Conservation (phyloP, 352 stramenopile genomes). For the Globisporangium mamillatum region DNA sequence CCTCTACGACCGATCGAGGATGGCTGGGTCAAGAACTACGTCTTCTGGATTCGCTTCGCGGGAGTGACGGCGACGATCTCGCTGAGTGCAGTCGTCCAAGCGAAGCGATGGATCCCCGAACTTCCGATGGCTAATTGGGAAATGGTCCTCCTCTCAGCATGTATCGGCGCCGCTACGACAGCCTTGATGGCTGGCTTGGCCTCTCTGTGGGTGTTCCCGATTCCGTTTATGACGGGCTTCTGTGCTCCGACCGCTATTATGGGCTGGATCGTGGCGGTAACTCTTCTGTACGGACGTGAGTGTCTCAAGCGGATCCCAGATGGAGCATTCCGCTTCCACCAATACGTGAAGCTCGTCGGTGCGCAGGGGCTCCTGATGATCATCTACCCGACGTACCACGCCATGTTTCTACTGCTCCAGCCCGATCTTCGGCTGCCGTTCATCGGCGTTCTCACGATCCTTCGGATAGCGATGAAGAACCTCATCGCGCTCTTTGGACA, state of each 20-base stretch:
- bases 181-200: background rate
- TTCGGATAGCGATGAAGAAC: background rate
- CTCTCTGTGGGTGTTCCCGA: background rate
- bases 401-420: background rate
- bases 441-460: background rate
- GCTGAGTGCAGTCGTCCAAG: background rate
- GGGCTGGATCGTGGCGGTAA: background rate
- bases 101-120: slow-evolving; percentile 1
- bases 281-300: background rate
- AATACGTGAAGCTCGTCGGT: background rate
- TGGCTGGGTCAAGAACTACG: background rate
- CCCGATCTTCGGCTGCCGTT: background rate
- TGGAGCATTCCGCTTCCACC: background rate
- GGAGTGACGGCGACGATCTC: background rate
- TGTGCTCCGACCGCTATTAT: background rate
- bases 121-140: background rate
- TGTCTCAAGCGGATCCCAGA: background rate
- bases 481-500: background rate
- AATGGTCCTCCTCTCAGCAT: background rate
- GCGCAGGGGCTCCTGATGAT: background rate
- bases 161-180: background rate
- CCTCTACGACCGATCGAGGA: background rate
- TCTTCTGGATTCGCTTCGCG: background rate
- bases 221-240: background rate
- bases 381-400: background rate